A percentile compares a stretch with the other conserved stretches of the same genome.
phyloP scores from a whole-genome alignment of 2,329 filamentous ascomycete species.

The Nothomitra cinnamomea region DNA sequence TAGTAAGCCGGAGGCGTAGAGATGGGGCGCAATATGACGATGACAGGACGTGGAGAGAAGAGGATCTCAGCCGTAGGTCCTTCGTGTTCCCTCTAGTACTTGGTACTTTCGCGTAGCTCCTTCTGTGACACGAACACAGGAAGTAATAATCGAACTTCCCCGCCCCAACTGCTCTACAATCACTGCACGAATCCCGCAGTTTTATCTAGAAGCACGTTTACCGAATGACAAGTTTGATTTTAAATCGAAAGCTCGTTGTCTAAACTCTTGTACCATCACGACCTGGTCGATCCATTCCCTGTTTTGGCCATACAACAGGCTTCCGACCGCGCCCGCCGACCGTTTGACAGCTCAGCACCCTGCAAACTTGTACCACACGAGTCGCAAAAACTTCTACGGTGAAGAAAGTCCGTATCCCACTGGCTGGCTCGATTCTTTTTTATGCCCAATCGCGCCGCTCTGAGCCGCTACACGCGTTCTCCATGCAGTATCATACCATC shows the following conservation, averaged over 20 bases:
- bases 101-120: neutral
- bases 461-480: no score
- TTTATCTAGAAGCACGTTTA: neutral
- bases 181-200: neutral
- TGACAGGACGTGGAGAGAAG: neutral
- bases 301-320: neutral
- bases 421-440: no score
- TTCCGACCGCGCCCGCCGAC: neutral
- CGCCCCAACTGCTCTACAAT: neutral
- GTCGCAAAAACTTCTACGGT: neutral
- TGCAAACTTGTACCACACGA: constrained; percentile 1
- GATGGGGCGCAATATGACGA: neutral
- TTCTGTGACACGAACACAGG: neutral
- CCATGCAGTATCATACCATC: no score
- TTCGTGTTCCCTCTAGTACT: neutral
- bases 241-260: neutral
- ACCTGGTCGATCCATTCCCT: neutral
- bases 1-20: neutral
- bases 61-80: neutral
- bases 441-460: no score
- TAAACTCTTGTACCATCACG: neutral
- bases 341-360: constrained; percentile 2
- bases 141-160: neutral
- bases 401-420: no score
- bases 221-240: neutral